Evolutionary conservation across 805 yeast genomes (phyloP).

Genomic region (Maudiozyma saulgeensis): DNA sequence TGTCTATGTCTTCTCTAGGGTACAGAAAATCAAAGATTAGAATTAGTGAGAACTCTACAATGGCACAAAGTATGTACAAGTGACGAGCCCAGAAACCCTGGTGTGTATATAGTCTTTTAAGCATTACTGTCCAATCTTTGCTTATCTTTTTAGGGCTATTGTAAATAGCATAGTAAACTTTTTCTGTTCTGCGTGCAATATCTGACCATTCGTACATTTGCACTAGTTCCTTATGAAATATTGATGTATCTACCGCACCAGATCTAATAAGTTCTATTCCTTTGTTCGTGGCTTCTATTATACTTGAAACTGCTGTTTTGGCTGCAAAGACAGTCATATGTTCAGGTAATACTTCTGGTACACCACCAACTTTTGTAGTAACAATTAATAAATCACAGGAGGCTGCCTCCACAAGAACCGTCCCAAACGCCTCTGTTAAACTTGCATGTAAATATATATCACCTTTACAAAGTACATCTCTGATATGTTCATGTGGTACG

Average conservation of each 20-base stretch:
- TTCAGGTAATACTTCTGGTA: conserved; percentile 88
- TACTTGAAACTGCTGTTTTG: conserved; percentile 70
- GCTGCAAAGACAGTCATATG: conserved; percentile 89
- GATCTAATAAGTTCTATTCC: conserved; percentile 57
- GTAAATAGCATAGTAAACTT: conserved; percentile 52
- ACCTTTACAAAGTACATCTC: conserved; percentile 88
- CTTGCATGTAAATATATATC: conserved; percentile 91
- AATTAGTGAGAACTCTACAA: conserved; percentile 65
- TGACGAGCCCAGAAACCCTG: conserved; percentile 77
- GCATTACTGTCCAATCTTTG: conserved; percentile 47
- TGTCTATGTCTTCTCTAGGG: conserved; percentile 64
- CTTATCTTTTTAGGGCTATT: conserved; percentile 32
- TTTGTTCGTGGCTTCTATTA: conserved; percentile 59
- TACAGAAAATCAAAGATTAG: conserved; percentile 56
- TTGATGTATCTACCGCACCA: conserved; percentile 55
- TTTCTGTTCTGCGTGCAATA: conserved; percentile 78
- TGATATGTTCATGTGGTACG: conserved; percentile 82
- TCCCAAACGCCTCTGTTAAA: conserved; percentile 94
- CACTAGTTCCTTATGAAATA: conserved; percentile 68
- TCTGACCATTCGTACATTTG: conserved; percentile 88
- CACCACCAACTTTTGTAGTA: conserved; percentile 94
- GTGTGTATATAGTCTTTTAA: conserved; percentile 49
- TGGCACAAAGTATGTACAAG: conserved; percentile 67
- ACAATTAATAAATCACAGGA: conserved; percentile 90
- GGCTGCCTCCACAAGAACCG: conserved; percentile 94